A percentile compares a stretch with the other conserved stretches of the same genome.
Evolutionary conservation across 306 rosid species (phyloP).

Genomic region (Castanopsis chinensis): DNA sequence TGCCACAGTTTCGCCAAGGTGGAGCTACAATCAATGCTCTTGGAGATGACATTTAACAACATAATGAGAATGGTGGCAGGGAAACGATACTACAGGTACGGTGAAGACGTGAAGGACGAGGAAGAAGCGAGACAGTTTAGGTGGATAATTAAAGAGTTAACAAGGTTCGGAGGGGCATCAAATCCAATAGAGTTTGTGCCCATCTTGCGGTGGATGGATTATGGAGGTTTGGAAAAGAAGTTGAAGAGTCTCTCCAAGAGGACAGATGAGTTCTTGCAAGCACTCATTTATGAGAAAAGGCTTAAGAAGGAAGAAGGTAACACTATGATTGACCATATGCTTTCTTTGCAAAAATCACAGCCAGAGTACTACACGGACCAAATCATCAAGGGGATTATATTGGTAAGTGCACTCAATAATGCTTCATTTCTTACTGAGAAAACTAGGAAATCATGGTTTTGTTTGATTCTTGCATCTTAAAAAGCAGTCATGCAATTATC

Average conservation of each 20-base stretch:
- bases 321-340: slow-evolving; percentile 12
- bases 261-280: slow-evolving; percentile 25
- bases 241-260: slow-evolving; percentile 19
- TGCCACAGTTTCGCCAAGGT: slow-evolving; percentile 20
- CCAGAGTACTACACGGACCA: slow-evolving; percentile 17
- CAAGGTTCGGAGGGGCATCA: slow-evolving; percentile 11
- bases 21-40: slow-evolving; percentile 30
- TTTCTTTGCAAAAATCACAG: slow-evolving; percentile 20
- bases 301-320: not conserved
- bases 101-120: slow-evolving; percentile 20
- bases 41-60: slow-evolving; percentile 52
- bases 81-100: slow-evolving; percentile 53
- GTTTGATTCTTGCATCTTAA: no score
- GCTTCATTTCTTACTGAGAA: not conserved
- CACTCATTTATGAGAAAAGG: slow-evolving; percentile 13
- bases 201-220: slow-evolving; percentile 36
- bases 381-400: slow-evolving; percentile 26
- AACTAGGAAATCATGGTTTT: no score
- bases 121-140: slow-evolving; percentile 47
- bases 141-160: slow-evolving; percentile 24
- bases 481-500: no score
- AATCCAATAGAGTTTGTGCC: slow-evolving; percentile 45
- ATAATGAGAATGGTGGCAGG: slow-evolving; percentile 68
- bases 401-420: not conserved
- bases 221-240: slow-evolving; percentile 3